Evolutionary conservation across 2,329 filamentous ascomycete genomes (phyloP).

Genomic region (Chaetomiaceae sp.): DNA sequence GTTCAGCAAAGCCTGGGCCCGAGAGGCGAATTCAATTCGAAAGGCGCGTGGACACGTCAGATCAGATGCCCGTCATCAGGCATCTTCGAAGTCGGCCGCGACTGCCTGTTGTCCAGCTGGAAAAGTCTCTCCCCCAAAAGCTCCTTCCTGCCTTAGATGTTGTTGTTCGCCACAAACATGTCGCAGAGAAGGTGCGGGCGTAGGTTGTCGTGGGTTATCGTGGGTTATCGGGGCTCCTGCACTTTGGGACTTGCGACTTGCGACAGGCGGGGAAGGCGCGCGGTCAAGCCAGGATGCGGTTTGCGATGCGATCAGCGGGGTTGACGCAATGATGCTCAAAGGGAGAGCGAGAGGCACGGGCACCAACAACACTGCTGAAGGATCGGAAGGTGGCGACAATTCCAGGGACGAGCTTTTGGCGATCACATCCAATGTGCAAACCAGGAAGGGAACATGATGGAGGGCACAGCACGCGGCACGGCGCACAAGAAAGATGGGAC

Average conservation of each 20-base stretch:
- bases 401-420: neutral
- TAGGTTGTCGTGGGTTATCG: neutral
- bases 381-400: neutral
- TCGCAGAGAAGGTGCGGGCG: slow-evolving; percentile 10
- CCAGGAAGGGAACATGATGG: slow-evolving; percentile 4
- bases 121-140: slow-evolving; percentile 4
- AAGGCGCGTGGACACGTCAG: slow-evolving; percentile 22
- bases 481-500: slow-evolving; percentile 20
- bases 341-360: slow-evolving; percentile 8
- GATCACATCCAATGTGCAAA: slow-evolving; percentile 13
- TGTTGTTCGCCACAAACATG: slow-evolving; percentile 15
- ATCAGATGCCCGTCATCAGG: slow-evolving; percentile 12
- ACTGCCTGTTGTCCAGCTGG: slow-evolving; percentile 15
- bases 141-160: slow-evolving; percentile 17
- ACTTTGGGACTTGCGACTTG: slow-evolving; percentile 10
- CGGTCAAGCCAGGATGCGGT: slow-evolving; percentile 14
- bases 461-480: slow-evolving; percentile 19
- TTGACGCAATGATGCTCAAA: slow-evolving; percentile 17
- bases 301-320: slow-evolving; percentile 24
- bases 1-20: neutral
- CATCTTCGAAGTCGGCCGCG: slow-evolving; percentile 12
- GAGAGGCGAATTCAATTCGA: neutral
- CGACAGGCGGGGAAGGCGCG: slow-evolving; percentile 11
- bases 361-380: neutral
- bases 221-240: neutral